Evolutionary conservation across 2,329 filamentous ascomycete genomes (phyloP), one percentile per base, ranked within the genome.

Genomic region (Alternaria conjuncta): DNA sequence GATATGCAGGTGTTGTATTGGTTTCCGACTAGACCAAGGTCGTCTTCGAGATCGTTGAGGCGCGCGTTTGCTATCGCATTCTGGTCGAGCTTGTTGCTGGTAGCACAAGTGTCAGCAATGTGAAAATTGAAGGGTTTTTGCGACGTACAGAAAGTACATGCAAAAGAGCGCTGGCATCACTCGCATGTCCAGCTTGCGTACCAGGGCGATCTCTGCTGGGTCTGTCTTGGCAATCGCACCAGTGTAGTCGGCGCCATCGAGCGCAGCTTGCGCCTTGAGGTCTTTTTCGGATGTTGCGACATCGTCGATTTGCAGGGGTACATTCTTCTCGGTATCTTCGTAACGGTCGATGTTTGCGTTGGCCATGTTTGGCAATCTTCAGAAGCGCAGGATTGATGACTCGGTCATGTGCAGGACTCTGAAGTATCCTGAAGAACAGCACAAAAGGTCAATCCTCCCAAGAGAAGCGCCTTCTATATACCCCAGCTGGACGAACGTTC

Each of bases 11-110:
- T 71, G 2, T 90, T 82, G 66, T 91, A 91, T 65, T 90, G 82
- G 49, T 89, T 87, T 1, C 86, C 88, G 15, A 60, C 50, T 57
- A 79, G 67, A 4, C 65, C 32, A 8, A 74, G 60, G 4, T 71
- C 66, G 12, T 63, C 65, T 15, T 66, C 68, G 13, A 78, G 60
- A 18, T 74, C 71, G 55, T 78, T 74, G 32, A 82, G 75, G 18
- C 74, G 75, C 55, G 71, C 81, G 83, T 87, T 89, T 21, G 88
- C 87, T 60, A 91, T 89, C 75, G 90, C 89, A 75, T 89, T 89
- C 13, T 87, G 83, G 69, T 90, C 88, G 28, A 89, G 83, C 46
- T 74, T 78, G 59, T 79, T 80, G 47, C 70, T 72, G 28, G 15
- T 32, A 28, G 10, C 44, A 3, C 15, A 18, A 11, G 15, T 21